phyloP scores from a whole-genome alignment of 805 yeast genomes.

The Lipomyces anomalus region DNA sequence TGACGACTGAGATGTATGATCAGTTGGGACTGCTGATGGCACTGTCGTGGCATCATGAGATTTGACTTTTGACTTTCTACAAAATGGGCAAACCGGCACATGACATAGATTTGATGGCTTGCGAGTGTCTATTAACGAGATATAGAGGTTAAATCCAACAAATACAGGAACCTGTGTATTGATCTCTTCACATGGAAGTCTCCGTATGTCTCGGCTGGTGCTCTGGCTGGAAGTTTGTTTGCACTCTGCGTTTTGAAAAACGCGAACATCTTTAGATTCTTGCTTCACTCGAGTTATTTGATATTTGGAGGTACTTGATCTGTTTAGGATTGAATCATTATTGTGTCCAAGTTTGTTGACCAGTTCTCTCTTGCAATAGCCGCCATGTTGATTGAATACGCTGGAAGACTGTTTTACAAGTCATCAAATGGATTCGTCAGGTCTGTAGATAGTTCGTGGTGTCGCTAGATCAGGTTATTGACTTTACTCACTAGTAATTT shows the following conservation, averaged over 20 bases:
- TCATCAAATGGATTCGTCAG: slow-evolving; percentile 12
- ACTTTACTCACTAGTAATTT: slow-evolving; percentile 9
- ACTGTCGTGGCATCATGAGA: too few species aligned
- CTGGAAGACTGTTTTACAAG: slow-evolving; percentile 9
- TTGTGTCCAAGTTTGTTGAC: too few species aligned
- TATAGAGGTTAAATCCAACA: slow-evolving; percentile 9
- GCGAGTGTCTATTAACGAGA: neutral
- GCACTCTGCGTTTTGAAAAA: slow-evolving; percentile 7
- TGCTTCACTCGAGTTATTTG: slow-evolving; percentile 12
- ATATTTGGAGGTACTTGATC: slow-evolving; percentile 15
- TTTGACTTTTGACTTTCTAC: too few species aligned
- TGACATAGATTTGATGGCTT: too few species aligned
- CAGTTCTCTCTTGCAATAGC: slow-evolving; percentile 3
- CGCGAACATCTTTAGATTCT: slow-evolving; percentile 8
- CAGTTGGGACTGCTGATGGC: too few species aligned
- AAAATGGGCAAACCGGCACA: too few species aligned
- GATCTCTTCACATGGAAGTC: slow-evolving; percentile 19
- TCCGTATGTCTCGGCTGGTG: slow-evolving; percentile 6
- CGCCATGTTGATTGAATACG: slow-evolving; percentile 16
- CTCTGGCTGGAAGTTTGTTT: slow-evolving; percentile 4
- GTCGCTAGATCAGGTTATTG: too few species aligned
- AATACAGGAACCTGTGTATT: slow-evolving; percentile 10
- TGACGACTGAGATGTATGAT: too few species aligned
- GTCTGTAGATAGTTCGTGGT: slow-evolving; percentile 1
- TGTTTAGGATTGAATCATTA: too few species aligned